Evolutionary conservation across 768 basidiomycete genomes (phyloP), one percentile per base, ranked within the genome.

Genomic region (Filobasidium wieringae): DNA sequence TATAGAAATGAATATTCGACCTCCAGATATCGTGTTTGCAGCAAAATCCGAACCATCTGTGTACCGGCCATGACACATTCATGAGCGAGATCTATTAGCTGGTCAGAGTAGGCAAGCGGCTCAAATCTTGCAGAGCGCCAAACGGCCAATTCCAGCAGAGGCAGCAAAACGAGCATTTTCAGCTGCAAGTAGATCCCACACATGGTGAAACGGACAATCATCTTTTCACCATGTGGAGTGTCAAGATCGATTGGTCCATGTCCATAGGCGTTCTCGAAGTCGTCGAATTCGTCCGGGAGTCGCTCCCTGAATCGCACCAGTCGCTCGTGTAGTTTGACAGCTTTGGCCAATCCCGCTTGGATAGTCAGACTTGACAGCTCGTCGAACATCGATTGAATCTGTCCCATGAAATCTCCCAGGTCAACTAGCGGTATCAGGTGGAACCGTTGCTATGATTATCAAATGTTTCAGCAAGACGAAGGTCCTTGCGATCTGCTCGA

Each of bases 111-210:
- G 11, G 31, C 34, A 14, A 40, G 15, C 11, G 41, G 47, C 24
- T 57, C 47, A 17, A 36, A n/a, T 15, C 47, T 51, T 4, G 51
- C 26, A 11, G 36, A 34, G 22, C 36, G 39, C 56, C 56, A 57
- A 6, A 57, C 56, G n/a, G 36, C n/a, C 12, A 26, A 34, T 19
- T 47, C 49, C 14, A 57, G 36, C 17, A 57, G 7, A 3, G 56
- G 56, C 17, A 57, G 24, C 7, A 50, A 37, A n/a, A 50, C 56
- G 7, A 57, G 56, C 47, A 57, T 57, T 24, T 50, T 47, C 15
- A 57, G 47, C 31, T 57, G 49, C 8, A 50, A 49, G 37, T 57
- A 57, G 22, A 57, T 34, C 22, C 49, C 17, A 34, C 56, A 57
- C 36, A 57, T 27, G 2, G 47, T 47, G 29, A 57, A 57, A 26